Evolutionary conservation across 495 filamentous ascomycete species (phyloP).

Genomic region (Friedmanniomyces simplex): DNA sequence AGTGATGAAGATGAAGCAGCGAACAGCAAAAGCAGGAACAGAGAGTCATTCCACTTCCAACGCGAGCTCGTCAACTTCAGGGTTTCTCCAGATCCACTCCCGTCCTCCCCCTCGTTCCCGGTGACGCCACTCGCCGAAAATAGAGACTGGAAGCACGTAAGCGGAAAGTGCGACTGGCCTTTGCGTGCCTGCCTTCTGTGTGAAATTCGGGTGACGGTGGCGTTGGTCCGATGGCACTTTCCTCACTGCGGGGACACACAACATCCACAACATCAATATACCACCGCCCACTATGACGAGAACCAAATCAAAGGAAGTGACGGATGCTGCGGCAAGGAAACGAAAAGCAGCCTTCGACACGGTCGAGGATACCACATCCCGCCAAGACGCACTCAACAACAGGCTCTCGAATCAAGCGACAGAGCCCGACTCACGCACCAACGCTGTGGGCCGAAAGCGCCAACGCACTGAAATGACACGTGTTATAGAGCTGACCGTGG

Average conservation of each 20-base stretch:
- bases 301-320: background rate
- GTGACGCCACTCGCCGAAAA: background rate
- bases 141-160: background rate
- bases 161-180: background rate
- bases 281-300: background rate
- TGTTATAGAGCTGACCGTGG: background rate
- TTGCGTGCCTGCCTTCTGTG: background rate
- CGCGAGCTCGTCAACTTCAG: background rate
- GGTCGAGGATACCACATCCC: background rate
- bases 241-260: too few relatives aligned
- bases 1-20: background rate
- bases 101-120: background rate
- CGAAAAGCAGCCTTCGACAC: background rate
- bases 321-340: background rate
- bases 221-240: too few relatives aligned
- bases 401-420: background rate
- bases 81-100: background rate
- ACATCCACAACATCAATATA: too few relatives aligned
- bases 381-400: background rate
- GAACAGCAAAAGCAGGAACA: background rate
- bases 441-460: background rate
- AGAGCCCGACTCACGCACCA: slow-evolving; percentile 1
- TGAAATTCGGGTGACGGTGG: too few relatives aligned
- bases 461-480: background rate
- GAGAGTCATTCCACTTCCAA: background rate